Evolutionary conservation across 2,329 filamentous ascomycete species (phyloP), one percentile per base, ranked within the genome.

Genomic region (Ascochyta lentis): DNA sequence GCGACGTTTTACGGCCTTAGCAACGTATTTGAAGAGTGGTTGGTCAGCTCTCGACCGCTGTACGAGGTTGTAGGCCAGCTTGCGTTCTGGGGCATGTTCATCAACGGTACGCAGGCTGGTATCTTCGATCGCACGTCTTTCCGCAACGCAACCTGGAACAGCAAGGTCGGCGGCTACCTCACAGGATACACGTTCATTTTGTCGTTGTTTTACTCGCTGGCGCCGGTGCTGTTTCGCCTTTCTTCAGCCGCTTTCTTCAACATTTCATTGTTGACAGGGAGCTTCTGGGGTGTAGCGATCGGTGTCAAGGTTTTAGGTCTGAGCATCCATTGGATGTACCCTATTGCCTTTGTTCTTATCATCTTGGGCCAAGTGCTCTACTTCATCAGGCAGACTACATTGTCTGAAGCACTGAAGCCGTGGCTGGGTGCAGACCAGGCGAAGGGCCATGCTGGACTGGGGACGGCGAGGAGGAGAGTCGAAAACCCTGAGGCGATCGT

Each of bases 251-350:
- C 93, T 19, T 97, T 99, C 79, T 96, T 97, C 81, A 96, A 99
- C 77, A 96, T 98, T 69, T 94, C 90, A 7, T 81, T 99, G 63
- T 82, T 99, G 57, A 98, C 95, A 2, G 91, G 88, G 67, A 97
- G 96, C 78, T 98, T 98, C 80, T 99, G 95, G 95, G 93, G 92
- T 63, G 89, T 96, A 59, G 89, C 96, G 64, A 94, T 99, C 66
- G 95, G 95, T 45, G 86, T 96, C 65, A 84, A 88, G 72, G 90
- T 98, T 44, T 96, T 99, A 70, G 86, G 89, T 40, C 85, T 90
- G 66, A 77, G 77, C 37, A 86, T 99, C 54, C 90, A 96, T 78
- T 96, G 86, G 82, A 83, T 97, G 78, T 99, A 99, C 78, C 94
- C 95, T 5, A 90, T 97, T 71, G 94, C 95, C 12, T 99, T 99